Percentiles rank a stretch among this genome's conserved stretches.
phyloP scores from a whole-genome alignment of 306 rosid genomes.

The Acmispon strigosus region DNA sequence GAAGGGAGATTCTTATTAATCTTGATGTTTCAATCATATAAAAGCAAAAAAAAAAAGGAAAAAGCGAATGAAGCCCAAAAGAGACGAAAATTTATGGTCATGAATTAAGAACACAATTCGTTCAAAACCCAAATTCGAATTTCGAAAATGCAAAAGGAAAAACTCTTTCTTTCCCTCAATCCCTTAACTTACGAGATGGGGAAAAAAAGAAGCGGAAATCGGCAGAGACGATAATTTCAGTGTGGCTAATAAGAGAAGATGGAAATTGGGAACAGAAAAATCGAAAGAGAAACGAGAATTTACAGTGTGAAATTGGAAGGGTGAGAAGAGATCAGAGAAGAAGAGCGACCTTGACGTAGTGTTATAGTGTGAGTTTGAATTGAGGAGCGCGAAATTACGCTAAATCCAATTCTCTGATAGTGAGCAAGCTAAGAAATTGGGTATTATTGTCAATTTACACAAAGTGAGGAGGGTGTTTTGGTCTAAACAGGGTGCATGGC shows the following conservation, averaged over 20 bases:
- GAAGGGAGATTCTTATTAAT: neutral
- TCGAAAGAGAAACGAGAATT: neutral
- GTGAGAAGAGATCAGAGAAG: neutral
- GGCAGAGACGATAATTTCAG: neutral
- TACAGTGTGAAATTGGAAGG: neutral
- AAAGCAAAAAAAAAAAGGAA: neutral
- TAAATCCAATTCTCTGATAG: neutral
- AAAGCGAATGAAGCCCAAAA: neutral
- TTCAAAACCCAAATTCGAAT: conserved; percentile 1
- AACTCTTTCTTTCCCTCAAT: neutral
- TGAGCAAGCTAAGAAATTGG: conserved; percentile 33
- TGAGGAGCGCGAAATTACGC: neutral
- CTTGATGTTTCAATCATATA: neutral
- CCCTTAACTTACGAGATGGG: neutral
- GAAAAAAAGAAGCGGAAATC: neutral
- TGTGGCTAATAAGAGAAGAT: neutral
- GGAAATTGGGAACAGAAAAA: neutral
- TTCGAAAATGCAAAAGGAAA: neutral
- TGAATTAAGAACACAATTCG: neutral
- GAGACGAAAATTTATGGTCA: neutral
- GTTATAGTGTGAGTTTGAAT: conserved; percentile 9
- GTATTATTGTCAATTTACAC: neutral
- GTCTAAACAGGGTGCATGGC: neutral
- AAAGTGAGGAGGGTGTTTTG: neutral
- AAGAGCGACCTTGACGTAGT: conserved; percentile 24